Conservation (phyloP, 768 basidiomycete genomes). For the Suillus alpinus region DNA sequence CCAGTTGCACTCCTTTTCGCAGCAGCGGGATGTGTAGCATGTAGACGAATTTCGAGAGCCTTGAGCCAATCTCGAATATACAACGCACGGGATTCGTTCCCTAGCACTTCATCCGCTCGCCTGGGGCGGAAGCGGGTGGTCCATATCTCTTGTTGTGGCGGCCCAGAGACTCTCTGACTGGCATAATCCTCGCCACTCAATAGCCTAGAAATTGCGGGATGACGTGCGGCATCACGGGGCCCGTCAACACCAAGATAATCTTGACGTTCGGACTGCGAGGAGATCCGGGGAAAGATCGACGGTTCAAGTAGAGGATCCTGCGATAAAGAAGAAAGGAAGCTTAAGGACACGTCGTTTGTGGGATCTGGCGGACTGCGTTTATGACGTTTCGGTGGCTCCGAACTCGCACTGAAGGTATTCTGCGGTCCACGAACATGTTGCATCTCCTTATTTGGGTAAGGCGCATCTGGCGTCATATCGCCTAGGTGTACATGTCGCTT, state of each 20-base stretch:
- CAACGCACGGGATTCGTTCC: conserved; percentile 67
- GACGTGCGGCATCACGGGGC: conserved; percentile 26
- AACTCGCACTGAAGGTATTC: conserved; percentile 28
- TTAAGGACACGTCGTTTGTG: conserved; percentile 8
- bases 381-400: conserved; percentile 11
- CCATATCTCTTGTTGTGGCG: conserved; percentile 53
- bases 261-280: neutral
- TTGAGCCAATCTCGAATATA: conserved; percentile 79
- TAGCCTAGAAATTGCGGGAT: conserved; percentile 53
- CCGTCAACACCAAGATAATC: neutral
- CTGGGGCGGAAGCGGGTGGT: conserved; percentile 73
- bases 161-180: neutral
- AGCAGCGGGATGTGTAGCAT: conserved; percentile 5
- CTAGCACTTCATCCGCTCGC: conserved; percentile 71
- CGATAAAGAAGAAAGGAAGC: conserved; percentile 17
- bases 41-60: conserved; percentile 61
- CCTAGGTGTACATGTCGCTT: neutral
- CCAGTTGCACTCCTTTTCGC: conserved; percentile 4
- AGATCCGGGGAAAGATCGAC: neutral
- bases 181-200: conserved; percentile 14
- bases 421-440: conserved; percentile 68
- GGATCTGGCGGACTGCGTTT: neutral
- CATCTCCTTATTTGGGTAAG: conserved; percentile 46
- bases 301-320: neutral
- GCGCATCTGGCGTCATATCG: conserved; percentile 22